Base-by-base conservation (phyloP, 2,329 filamentous ascomycete genomes). In the Gremmenia infestans region DNA sequence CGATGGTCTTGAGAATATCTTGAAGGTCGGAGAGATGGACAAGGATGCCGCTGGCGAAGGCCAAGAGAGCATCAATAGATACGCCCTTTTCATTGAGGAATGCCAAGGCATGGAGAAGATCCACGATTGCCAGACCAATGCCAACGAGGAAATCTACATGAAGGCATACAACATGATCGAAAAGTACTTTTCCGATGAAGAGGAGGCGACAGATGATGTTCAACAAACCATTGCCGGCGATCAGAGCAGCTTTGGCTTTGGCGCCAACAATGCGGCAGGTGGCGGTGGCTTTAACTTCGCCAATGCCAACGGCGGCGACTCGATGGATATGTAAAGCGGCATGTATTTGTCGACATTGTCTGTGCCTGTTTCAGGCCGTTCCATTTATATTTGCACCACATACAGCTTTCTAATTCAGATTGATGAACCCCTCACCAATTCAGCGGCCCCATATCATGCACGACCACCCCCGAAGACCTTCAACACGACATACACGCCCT, bases 91-190 rank as follows among this genome's bases (percentile, higher is more conserved):
- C 76, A 99, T 99, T 65, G 94, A 99, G 77, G 94, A 99, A 76
- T 96, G 92, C 65, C 91, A 91, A 70, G 94, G 94, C 64, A 99
- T 99, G 94, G 94, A 97, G 80, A 97, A 97, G 87, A 97, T 99
- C 67, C 94, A 99, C 77, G 93, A 97, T 68, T 97, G 94, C 83
- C 94, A 99, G 81, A 97, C 95, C 80, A 99, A 99, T 70, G 93
- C 93, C 79, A 99, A 99, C 77, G 94, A 99, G 78, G 94, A 99
- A 77, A 99, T 99, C 67, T 99, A 99, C 82, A 97, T 99, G 93
- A 99, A 99, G 85, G 94, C 94, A 0, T 99, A 97, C 82, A 97
- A 96, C 82, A 99, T 99, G 76, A 99, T 99, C 65, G 94, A 99
- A 82, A 97, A 97, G 80, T 99, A 99, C 83, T 99, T 99, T 79